Conservation (phyloP, 2,329 filamentous ascomycete species). For the Paecilomyces dactylethromorphus region DNA sequence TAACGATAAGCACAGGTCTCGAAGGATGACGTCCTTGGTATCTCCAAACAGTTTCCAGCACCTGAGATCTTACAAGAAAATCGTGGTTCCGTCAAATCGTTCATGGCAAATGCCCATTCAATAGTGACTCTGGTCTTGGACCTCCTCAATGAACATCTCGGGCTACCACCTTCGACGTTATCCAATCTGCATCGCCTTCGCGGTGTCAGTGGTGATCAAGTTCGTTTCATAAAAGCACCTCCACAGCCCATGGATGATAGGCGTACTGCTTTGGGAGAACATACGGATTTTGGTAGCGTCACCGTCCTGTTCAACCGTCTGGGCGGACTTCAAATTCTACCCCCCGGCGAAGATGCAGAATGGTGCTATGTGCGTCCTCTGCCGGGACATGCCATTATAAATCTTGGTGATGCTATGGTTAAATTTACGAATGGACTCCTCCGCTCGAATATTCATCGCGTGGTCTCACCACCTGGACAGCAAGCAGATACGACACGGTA, state of each 20-base stretch:
- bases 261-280: constrained; percentile 43
- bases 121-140: constrained; percentile 40
- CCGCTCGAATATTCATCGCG: constrained; percentile 42
- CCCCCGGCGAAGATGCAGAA: constrained; percentile 31
- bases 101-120: constrained; percentile 39
- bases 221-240: constrained; percentile 48
- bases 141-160: constrained; percentile 39
- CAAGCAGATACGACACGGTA: constrained; percentile 41
- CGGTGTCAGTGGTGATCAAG: constrained; percentile 43
- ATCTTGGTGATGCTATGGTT: constrained; percentile 39
- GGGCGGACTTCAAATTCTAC: constrained; percentile 49
- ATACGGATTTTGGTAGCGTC: constrained; percentile 52
- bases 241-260: constrained; percentile 39
- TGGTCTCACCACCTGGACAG: constrained; percentile 42
- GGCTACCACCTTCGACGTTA: constrained; percentile 36
- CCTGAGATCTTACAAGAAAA: constrained; percentile 35
- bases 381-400: constrained; percentile 40
- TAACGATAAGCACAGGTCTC: constrained; percentile 30
- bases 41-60: constrained; percentile 33
- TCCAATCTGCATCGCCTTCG: constrained; percentile 40
- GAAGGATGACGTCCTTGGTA: constrained; percentile 46
- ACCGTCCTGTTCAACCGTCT: constrained; percentile 52
- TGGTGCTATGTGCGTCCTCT: constrained; percentile 51
- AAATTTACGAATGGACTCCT: constrained; percentile 38
- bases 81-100: constrained; percentile 34